These are phyloP conservation scores for Globisporangium cystogenes DNA, from an alignment of 352 stramenopile species.

Conservation along the genomic window DNA sequence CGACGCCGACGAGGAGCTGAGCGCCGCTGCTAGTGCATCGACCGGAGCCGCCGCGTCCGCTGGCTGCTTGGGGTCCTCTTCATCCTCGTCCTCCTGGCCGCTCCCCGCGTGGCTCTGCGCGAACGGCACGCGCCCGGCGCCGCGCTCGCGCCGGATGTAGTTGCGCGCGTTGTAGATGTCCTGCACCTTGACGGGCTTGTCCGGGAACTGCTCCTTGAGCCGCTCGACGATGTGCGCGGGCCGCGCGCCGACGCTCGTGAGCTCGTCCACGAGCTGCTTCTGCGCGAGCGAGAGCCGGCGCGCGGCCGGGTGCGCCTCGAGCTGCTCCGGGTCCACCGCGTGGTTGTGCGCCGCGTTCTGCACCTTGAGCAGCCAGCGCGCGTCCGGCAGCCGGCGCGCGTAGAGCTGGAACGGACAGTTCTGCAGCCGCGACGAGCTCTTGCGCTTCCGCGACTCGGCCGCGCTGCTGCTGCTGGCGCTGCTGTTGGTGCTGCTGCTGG, in stretches of 20 bases:
- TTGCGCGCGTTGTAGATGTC: slow-evolving; percentile 53
- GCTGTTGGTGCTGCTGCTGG: neutral
- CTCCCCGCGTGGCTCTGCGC: neutral
- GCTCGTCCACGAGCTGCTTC: slow-evolving; percentile 31
- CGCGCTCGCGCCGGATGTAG: slow-evolving; percentile 32
- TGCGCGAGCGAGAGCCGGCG: slow-evolving; percentile 27
- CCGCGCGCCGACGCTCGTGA: slow-evolving; percentile 26
- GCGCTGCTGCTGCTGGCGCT: neutral
- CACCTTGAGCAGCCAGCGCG: slow-evolving; percentile 26
- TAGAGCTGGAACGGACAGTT: slow-evolving; percentile 45
- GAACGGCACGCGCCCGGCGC: slow-evolving; percentile 28
- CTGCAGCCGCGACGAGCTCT: slow-evolving; percentile 20
- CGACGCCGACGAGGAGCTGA: neutral
- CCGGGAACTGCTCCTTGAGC: slow-evolving; percentile 29
- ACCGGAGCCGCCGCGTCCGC: neutral
- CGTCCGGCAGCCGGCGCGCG: slow-evolving; percentile 20
- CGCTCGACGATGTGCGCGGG: slow-evolving; percentile 33
- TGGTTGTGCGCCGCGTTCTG: slow-evolving; percentile 34
- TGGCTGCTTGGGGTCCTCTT: neutral
- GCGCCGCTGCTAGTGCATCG: neutral
- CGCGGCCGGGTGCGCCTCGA: slow-evolving; percentile 24
- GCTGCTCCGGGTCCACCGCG: slow-evolving; percentile 14
- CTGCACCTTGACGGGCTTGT: slow-evolving; percentile 39
- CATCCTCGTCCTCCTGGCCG: neutral
- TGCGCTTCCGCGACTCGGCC: slow-evolving; percentile 20